These are phyloP conservation scores for Chlorella sp. DNA, from an alignment of 139 green algal species.

Conservation along the genomic window DNA sequence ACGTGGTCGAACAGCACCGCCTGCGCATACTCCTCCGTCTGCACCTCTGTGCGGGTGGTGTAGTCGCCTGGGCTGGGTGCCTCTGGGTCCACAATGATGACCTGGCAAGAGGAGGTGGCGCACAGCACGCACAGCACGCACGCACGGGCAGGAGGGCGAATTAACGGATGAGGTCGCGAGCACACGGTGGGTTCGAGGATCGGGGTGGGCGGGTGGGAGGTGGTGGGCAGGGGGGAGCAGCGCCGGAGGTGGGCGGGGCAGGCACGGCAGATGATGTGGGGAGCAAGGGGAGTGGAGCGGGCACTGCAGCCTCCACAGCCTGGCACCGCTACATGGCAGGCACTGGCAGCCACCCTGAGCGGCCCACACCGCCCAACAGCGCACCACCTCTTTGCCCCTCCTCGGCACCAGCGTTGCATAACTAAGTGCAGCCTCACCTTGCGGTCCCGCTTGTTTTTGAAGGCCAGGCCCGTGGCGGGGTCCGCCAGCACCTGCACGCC, in stretches of 20 bases:
- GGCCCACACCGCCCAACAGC: background rate
- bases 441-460: slow-evolving; percentile 93
- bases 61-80: slow-evolving; percentile 76
- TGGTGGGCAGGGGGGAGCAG: background rate
- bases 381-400: no score
- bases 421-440: slow-evolving; percentile 76
- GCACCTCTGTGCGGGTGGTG: slow-evolving; percentile 79
- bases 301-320: background rate
- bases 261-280: background rate
- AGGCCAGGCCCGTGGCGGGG: slow-evolving; percentile 79
- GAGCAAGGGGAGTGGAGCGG: background rate
- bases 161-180: no score
- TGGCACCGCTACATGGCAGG: background rate
- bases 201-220: background rate
- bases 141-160: no score
- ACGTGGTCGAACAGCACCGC: slow-evolving; percentile 92
- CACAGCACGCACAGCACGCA: no score
- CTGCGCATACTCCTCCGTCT: slow-evolving; percentile 80
- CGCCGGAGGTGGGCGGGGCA: background rate
- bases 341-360: background rate
- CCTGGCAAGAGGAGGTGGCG: background rate
- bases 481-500: slow-evolving; percentile 88
- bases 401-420: no score
- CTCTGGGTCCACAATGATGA: slow-evolving; percentile 64
- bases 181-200: no score